These are phyloP conservation scores for Sarocladium kiliense DNA, from an alignment of 2,329 filamentous ascomycete genomes.

Conservation along the genomic window DNA sequence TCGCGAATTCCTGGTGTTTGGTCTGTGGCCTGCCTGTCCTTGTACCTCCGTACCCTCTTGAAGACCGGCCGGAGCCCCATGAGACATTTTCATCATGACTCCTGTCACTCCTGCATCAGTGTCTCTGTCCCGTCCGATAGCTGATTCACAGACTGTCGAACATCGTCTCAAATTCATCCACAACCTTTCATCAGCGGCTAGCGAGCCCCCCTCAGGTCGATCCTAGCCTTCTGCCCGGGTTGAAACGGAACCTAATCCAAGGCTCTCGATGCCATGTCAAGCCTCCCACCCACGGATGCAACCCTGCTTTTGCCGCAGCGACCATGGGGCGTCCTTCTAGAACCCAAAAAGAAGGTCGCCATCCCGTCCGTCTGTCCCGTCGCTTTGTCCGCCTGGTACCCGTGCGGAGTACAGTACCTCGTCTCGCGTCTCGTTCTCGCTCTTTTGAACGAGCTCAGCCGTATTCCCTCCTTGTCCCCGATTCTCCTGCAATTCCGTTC, in stretches of 20 bases:
- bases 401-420: too few species aligned
- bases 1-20: constrained; percentile 4
- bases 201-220: background rate
- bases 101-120: too few species aligned
- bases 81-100: too few species aligned
- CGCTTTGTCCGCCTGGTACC: background rate
- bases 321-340: constrained; percentile 1
- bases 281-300: background rate
- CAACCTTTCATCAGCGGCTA: background rate
- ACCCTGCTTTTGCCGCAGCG: background rate
- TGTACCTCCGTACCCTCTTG: background rate
- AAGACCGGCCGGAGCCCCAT: too few species aligned
- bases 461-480: too few species aligned
- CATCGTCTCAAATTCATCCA: background rate
- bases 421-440: too few species aligned
- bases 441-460: too few species aligned
- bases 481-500: too few species aligned
- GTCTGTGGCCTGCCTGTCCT: background rate
- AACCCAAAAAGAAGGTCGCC: background rate
- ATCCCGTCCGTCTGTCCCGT: background rate
- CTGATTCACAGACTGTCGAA: too few species aligned
- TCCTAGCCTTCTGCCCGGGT: background rate
- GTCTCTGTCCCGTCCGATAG: too few species aligned
- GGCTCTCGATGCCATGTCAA: background rate
- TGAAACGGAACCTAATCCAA: background rate